Evolutionary conservation across 768 basidiomycete genomes (phyloP).

Genomic region (Psilocybe tampanensis): DNA sequence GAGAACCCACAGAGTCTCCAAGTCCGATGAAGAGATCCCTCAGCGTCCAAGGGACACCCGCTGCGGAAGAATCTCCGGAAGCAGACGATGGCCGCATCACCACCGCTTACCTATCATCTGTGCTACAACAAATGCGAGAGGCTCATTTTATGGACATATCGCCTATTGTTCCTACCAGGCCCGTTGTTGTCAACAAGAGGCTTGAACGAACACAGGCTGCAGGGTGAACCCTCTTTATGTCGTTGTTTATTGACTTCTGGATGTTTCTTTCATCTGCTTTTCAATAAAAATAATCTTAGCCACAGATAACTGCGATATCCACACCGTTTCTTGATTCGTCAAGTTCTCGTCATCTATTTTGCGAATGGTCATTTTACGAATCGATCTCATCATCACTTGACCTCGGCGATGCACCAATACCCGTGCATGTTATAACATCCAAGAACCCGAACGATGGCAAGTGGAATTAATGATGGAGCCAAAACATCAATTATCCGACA

Average conservation of each 20-base stretch:
- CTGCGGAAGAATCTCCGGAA: slow-evolving; percentile 20
- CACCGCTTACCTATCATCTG: slow-evolving; percentile 54
- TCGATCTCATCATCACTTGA: too few relatives aligned
- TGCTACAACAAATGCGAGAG: slow-evolving; percentile 73
- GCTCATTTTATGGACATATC: slow-evolving; percentile 57
- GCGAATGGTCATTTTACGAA: too few relatives aligned
- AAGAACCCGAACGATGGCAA: too few relatives aligned
- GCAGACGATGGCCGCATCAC: slow-evolving; percentile 47
- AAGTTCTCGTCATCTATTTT: neutral
- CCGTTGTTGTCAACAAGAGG: slow-evolving; percentile 68
- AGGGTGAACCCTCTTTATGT: slow-evolving; percentile 19
- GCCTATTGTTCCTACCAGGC: slow-evolving; percentile 39
- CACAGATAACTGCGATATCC: too few relatives aligned
- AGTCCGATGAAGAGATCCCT: slow-evolving; percentile 15
- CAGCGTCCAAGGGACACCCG: slow-evolving; percentile 29
- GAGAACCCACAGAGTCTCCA: slow-evolving; percentile 30
- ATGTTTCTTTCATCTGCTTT: neutral
- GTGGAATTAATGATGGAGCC: too few relatives aligned
- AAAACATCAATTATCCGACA: too few relatives aligned
- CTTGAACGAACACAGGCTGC: slow-evolving; percentile 72
- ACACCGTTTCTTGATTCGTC: neutral
- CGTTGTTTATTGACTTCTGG: neutral
- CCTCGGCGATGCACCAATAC: too few relatives aligned
- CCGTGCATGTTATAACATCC: too few relatives aligned
- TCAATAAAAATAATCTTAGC: too few relatives aligned